Base-by-base conservation (phyloP, 805 yeast species). In the Kluyveromyces wickerhamii region DNA sequence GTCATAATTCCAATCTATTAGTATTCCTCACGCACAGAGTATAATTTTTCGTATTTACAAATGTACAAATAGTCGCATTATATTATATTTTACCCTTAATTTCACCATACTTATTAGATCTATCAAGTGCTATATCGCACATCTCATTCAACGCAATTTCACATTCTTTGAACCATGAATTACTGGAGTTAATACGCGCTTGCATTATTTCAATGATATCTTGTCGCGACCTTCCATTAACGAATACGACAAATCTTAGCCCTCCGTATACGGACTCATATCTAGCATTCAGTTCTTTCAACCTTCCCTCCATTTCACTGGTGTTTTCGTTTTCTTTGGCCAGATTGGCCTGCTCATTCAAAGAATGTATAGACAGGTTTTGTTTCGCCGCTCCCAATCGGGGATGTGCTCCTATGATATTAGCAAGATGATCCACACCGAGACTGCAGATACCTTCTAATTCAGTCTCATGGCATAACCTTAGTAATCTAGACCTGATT, bases 401-500 rank as follows among this genome's bases (percentile, higher is more conserved):
- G 12, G 96, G 96, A 59, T 87, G 96, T 0, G 96, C 95, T 1
- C 84, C 78, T n/a, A 88, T 74, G 37, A 88, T 85, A 25, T 69
- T 60, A 28, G 66, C 49, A 9, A 71, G 53, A 13, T 52, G 48
- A 14, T 42, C 46, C 7, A 41, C 42, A 27, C 38, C 33, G 15
- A 37, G 39, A 14, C 46, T 49, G 40, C 38, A 44, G 34, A 47
- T 45, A 4, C 42, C 47, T 27, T 45, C 58, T 11, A 25, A 38
- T 22, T 56, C 56, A 4, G 56, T 48, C 7, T 49, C 42, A 7
- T 39, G 31, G 7, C 65, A 49, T 21, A 67, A 55, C 10, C 41
- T 32, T 3, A 63, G 45, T 13, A 79, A 55, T 7, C 49, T 51
- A 0, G 26, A 15, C 33, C 82, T 62, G 2, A 66, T 59, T 2